Percentiles rank a stretch among this genome's conserved stretches.
phyloP scores from a whole-genome alignment of 1,139 yeast genomes.

The Debaryomycetaceae sp. region DNA sequence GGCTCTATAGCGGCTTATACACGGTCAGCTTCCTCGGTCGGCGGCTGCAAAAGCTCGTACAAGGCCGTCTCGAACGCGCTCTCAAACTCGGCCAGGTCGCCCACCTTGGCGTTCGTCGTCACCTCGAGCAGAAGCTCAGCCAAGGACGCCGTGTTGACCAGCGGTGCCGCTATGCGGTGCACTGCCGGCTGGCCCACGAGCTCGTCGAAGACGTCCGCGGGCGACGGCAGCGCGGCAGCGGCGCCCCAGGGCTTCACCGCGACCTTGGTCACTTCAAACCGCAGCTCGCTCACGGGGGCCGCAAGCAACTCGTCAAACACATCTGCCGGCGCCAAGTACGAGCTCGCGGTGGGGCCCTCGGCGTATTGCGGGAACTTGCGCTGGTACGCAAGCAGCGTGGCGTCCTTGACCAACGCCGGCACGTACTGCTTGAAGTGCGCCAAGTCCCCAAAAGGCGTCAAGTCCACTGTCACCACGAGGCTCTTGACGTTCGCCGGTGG shows the following conservation, averaged over 20 bases:
- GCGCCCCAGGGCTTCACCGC: constrained; percentile 15
- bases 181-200: too few relatives aligned
- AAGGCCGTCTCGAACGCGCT: constrained; percentile 10
- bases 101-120: constrained; percentile 28
- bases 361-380: constrained; percentile 31
- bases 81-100: constrained; percentile 32
- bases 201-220: constrained; percentile 32
- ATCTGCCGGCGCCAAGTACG: constrained; percentile 26
- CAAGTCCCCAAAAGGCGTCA: constrained; percentile 3
- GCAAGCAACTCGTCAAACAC: constrained; percentile 65
- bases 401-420: constrained; percentile 11
- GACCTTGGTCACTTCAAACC: constrained; percentile 47
- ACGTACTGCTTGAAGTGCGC: constrained; percentile 1
- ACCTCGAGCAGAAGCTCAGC: constrained; percentile 47
- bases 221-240: constrained; percentile 10
- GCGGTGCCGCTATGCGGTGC: constrained; percentile 25
- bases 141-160: constrained; percentile 12
- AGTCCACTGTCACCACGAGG: constrained; percentile 3
- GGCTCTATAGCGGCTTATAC: too few relatives aligned
- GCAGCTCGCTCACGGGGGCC: constrained; percentile 51
- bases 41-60: constrained; percentile 8
- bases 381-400: constrained; percentile 26
- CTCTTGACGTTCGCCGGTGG: constrained; percentile 25
- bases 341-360: constrained; percentile 25
- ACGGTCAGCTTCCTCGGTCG: constrained; percentile 4